phyloP scores from a whole-genome alignment of 306 rosid genomes.

The Cicer pinnatifidum region DNA sequence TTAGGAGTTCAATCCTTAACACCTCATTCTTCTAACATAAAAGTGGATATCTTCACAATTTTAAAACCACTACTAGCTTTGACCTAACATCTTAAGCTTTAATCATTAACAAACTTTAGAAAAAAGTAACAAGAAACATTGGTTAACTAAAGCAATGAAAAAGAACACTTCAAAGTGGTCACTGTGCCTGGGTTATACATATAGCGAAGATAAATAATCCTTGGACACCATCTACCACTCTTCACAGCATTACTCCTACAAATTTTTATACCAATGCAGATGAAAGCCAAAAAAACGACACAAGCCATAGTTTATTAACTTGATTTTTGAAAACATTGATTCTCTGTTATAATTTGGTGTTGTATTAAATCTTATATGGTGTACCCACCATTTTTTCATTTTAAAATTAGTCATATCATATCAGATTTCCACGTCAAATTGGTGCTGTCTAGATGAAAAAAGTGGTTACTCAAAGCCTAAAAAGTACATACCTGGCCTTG shows the following conservation, averaged over 20 bases:
- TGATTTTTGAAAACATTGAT: not conserved
- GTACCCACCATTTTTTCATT: not conserved
- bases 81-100: not conserved
- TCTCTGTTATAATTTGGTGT: conserved; percentile 1
- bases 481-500: conserved; percentile 68
- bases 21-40: not conserved
- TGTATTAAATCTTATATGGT: not conserved
- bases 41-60: not conserved
- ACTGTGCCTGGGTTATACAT: not conserved
- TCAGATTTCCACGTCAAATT: not conserved
- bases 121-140: no score
- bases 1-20: not conserved
- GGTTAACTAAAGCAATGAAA: no score
- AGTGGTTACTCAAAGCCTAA: not conserved
- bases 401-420: not conserved
- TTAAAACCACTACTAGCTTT: conserved; percentile 1
- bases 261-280: not conserved
- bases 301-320: not conserved
- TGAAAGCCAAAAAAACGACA: conserved; percentile 20
- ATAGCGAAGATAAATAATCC: not conserved
- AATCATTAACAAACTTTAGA: not conserved
- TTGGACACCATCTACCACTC: not conserved
- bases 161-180: not conserved
- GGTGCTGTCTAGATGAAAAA: not conserved
- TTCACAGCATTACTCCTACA: not conserved